A percentile compares a stretch with the other conserved stretches of the same genome.
phyloP scores from a whole-genome alignment of 108 stramenopile genomes.

The Asterionellopsis glacialis region DNA sequence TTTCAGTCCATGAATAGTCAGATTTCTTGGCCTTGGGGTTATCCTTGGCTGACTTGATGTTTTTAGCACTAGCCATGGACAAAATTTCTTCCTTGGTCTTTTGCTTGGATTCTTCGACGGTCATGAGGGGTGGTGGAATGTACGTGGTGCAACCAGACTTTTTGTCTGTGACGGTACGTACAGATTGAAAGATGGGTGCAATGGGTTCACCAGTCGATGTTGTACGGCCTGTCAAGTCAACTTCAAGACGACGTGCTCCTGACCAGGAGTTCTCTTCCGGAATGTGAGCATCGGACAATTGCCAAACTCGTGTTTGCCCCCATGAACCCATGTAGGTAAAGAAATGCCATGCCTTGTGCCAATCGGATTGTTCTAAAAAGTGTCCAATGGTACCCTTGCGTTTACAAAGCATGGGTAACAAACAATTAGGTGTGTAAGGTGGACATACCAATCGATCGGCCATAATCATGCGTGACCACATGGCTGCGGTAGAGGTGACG shows the following conservation, averaged over 20 bases:
- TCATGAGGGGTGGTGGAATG: too few relatives aligned
- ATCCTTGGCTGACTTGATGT: background rate
- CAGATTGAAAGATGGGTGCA: background rate
- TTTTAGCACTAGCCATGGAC: background rate
- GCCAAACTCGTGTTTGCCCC: background rate
- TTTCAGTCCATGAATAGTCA: too few relatives aligned
- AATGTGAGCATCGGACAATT: background rate
- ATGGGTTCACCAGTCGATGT: background rate
- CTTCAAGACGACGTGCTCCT: background rate
- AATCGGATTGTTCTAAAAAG: background rate
- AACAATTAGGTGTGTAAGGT: constrained; percentile 1
- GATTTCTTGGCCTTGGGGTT: background rate
- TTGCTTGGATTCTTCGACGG: too few relatives aligned
- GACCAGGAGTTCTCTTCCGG: background rate
- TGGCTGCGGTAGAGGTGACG: background rate
- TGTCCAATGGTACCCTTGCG: background rate
- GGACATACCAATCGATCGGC: constrained; percentile 2
- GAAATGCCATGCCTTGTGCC: background rate
- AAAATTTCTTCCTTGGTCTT: too few relatives aligned
- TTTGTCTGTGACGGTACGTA: background rate
- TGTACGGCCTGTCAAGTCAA: background rate
- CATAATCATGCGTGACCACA: constrained; percentile 1
- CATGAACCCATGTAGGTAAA: background rate
- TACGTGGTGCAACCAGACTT: too few relatives aligned
- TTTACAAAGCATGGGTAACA: constrained; percentile 1